Percentiles rank a stretch among this genome's conserved stretches.
These are phyloP conservation scores for Apiotrichum brassicae DNA, from an alignment of 1,284 basidiomycete species.

Conservation along the genomic window DNA sequence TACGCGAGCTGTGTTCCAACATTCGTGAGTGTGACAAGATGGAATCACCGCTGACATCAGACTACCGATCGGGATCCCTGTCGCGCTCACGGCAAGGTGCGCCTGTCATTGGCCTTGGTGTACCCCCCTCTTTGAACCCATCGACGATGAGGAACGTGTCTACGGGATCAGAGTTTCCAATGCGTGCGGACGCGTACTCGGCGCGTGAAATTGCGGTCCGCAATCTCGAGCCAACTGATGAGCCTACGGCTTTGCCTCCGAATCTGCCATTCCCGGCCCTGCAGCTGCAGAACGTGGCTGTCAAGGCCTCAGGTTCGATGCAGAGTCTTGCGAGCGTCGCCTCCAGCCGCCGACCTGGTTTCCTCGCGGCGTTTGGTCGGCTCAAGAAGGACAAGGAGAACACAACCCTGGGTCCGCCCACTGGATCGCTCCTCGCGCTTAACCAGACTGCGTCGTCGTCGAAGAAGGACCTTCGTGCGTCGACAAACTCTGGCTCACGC, in stretches of 20 bases:
- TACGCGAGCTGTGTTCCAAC: constrained; percentile 66
- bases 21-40: constrained; percentile 51
- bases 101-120: background rate
- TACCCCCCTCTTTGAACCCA: background rate
- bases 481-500: background rate
- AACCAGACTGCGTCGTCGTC: background rate
- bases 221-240: constrained; percentile 35
- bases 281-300: constrained; percentile 19
- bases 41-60: constrained; percentile 2
- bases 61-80: background rate
- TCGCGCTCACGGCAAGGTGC: background rate
- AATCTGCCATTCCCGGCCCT: constrained; percentile 68
- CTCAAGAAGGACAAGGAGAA: constrained; percentile 33
- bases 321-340: constrained; percentile 25
- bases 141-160: constrained; percentile 32
- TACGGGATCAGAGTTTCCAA: constrained; percentile 41
- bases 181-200: constrained; percentile 39
- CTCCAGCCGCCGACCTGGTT: constrained; percentile 18
- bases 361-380: constrained; percentile 31
- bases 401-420: constrained; percentile 3
- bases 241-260: constrained; percentile 49
- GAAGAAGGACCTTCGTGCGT: constrained; percentile 3
- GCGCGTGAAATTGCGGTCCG: constrained; percentile 42
- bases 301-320: constrained; percentile 19
- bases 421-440: background rate